A percentile compares a stretch with the other conserved stretches of the same genome.
Evolutionary conservation across 2,329 filamentous ascomycete genomes (phyloP).

Genomic region (Aspergillus tanneri): DNA sequence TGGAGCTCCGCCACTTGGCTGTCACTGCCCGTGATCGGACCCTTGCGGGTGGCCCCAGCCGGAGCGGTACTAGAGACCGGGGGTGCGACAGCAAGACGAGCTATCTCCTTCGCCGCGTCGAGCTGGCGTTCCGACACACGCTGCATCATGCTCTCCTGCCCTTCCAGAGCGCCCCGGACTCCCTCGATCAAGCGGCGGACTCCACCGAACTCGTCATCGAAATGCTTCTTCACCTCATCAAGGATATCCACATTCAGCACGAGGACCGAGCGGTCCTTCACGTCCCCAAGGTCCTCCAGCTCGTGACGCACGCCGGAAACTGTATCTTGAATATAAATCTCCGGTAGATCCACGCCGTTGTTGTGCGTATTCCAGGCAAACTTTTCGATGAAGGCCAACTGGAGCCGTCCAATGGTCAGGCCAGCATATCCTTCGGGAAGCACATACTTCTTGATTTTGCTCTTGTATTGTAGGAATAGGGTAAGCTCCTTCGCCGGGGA

Average conservation of each 20-base stretch:
- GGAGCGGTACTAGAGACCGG: conserved; percentile 28
- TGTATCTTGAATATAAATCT: conserved; percentile 97
- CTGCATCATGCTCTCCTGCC: conserved; percentile 78
- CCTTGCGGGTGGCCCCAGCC: conserved; percentile 25
- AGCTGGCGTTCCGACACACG: conserved; percentile 87
- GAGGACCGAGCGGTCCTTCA: conserved; percentile 93
- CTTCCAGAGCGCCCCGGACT: conserved; percentile 77
- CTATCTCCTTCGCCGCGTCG: conserved; percentile 84
- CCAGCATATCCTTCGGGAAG: conserved; percentile 80
- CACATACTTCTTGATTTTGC: conserved; percentile 94
- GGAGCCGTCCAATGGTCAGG: conserved; percentile 80
- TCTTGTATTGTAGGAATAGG: conserved; percentile 93
- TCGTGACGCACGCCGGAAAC: conserved; percentile 96
- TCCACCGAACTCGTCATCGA: conserved; percentile 84
- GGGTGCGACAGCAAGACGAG: conserved; percentile 59
- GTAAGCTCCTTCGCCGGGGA: conserved; percentile 81
- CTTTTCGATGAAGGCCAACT: conserved; percentile 97
- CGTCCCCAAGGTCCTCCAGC: conserved; percentile 85
- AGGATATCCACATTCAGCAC: conserved; percentile 89
- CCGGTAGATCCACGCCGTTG: conserved; percentile 86
- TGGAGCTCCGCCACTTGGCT: conserved; percentile 76
- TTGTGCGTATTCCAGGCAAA: conserved; percentile 98
- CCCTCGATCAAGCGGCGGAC: conserved; percentile 81
- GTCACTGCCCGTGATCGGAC: conserved; percentile 44
- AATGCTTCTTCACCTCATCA: conserved; percentile 93